Percentiles rank a stretch among this genome's conserved stretches.
These are phyloP conservation scores for Logfia minima DNA, from an alignment of 129 eudicot genomes.

Conservation along the genomic window DNA sequence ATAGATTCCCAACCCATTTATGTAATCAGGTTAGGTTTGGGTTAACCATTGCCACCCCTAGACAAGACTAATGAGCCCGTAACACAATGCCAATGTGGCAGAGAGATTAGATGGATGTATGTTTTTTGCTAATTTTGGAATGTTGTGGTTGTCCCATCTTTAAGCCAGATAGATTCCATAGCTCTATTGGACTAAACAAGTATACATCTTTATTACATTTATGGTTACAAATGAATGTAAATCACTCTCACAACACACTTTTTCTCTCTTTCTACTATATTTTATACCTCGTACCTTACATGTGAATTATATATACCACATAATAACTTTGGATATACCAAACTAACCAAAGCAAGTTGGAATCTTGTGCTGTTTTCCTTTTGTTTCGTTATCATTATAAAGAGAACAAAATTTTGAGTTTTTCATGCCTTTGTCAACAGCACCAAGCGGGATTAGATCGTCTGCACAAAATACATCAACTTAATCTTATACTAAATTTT, in stretches of 20 bases:
- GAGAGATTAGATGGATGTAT: too few species aligned
- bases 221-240: not conserved
- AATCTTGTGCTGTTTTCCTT: slow-evolving; percentile 4
- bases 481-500: not conserved
- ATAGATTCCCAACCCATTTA: too few species aligned
- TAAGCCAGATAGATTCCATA: not conserved
- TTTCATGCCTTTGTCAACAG: slow-evolving; percentile 14
- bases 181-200: not conserved
- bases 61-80: too few species aligned
- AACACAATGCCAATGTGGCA: too few species aligned
- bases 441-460: slow-evolving; percentile 31
- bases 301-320: not conserved
- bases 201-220: not conserved
- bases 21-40: too few species aligned
- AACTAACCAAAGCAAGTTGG: not conserved
- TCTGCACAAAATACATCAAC: slow-evolving; percentile 27
- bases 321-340: not conserved
- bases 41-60: too few species aligned
- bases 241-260: slow-evolving; percentile 7
- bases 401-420: not conserved
- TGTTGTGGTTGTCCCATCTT: not conserved
- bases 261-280: not conserved
- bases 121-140: too few species aligned
- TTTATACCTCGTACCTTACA: not conserved
- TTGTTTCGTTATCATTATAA: not conserved